Evolutionary conservation across 805 yeast genomes (phyloP), one percentile per base, ranked within the genome.

Genomic region (Metschnikowia lachancei): DNA sequence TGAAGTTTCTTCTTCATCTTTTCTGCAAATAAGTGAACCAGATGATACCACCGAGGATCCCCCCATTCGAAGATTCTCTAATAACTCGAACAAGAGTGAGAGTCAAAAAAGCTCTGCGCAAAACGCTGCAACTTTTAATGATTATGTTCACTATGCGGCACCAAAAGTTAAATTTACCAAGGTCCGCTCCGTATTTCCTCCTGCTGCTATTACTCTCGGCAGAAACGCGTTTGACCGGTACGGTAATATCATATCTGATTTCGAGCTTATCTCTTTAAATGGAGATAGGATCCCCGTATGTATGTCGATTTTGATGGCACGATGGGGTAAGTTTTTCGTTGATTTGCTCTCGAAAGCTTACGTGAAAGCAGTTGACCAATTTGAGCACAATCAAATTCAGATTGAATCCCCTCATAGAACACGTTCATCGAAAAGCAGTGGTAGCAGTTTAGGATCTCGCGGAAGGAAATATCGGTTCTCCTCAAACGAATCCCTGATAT

Each of bases 261-360:
- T 87, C 59, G 90, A 85, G 58, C 69, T 87, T 40, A 74, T 85
- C 9, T 76, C 87, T 1, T 71, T 78, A n/a, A 87, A 81, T 56
- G 92, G 91, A 7, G 83, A 80, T 37, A 65, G 81, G n/a, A 71
- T 84, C 13, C 80, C 83, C 0, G 80, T 83, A 3, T 84, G 91
- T 0, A 49, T 81, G 39, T 73, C 70, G 52, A 66, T 86, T 3
- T 69, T 87, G 43, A 72, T 86, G 53, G 84, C 82, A 54, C 70
- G 94, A 58, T 87, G 95, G 95, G 94, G 94, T 0, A 63, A 78
- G 29, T 82, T 78, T 51, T 87, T 87, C 58, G 82, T 83, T 52
- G 73, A 74, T 52, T 51, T 85, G 14, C 61, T 86, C 33, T 72
- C 89, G 0, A 75, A 77, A 54, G 86, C 83, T 1, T 87, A 85